phyloP scores from a whole-genome alignment of 2,329 filamentous ascomycete genomes.

The Penicillium janthinellum region DNA sequence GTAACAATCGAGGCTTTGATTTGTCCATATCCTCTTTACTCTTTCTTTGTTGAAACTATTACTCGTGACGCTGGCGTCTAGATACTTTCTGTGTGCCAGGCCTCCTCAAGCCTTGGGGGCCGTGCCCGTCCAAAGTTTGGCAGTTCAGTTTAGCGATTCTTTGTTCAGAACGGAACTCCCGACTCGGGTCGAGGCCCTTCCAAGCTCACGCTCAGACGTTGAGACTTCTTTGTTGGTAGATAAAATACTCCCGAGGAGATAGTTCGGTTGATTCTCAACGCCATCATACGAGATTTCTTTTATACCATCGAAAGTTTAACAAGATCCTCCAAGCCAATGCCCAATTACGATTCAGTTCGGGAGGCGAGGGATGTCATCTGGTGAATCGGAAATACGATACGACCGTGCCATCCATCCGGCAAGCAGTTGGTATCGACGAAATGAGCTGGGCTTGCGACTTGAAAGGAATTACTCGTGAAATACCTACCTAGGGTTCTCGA shows the following conservation, averaged over 20 bases:
- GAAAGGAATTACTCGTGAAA: too few relatives aligned
- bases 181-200: background rate
- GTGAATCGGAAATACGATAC: too few relatives aligned
- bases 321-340: too few relatives aligned
- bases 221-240: background rate
- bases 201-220: background rate
- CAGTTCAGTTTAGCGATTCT: background rate
- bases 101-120: background rate
- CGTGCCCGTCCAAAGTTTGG: background rate
- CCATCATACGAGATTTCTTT: too few relatives aligned
- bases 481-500: too few relatives aligned
- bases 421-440: too few relatives aligned
- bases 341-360: too few relatives aligned
- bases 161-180: background rate
- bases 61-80: background rate
- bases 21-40: background rate
- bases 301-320: background rate
- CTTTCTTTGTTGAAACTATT: background rate
- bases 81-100: background rate
- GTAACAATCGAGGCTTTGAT: slow-evolving; percentile 14
- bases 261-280: background rate
- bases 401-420: too few relatives aligned
- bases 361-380: too few relatives aligned
- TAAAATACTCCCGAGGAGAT: background rate
- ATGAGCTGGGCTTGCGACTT: too few relatives aligned